phyloP scores from a whole-genome alignment of 192 early-diverging fungal genomes.

The Pecoramyces ruminantium region DNA sequence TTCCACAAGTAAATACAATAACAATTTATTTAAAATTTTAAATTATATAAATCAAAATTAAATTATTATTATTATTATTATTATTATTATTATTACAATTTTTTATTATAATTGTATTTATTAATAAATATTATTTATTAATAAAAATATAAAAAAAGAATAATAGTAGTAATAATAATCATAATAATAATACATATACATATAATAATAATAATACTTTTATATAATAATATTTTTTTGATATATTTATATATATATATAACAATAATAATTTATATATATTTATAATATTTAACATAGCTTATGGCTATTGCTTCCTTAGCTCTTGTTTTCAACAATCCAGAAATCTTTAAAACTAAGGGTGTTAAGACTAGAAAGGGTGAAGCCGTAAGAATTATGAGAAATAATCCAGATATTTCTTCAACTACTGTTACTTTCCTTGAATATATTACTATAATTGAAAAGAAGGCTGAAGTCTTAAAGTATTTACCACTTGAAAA shows the following conservation, averaged over 20 bases:
- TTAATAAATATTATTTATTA: too few species aligned
- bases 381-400: neutral
- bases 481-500: neutral
- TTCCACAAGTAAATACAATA: constrained; percentile 88
- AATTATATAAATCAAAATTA: too few species aligned
- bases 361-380: constrained; percentile 68
- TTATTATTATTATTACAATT: too few species aligned
- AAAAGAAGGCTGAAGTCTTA: neutral
- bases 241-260: too few species aligned
- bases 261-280: neutral
- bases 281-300: constrained; percentile 7
- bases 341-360: constrained; percentile 51
- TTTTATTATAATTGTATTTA: too few species aligned
- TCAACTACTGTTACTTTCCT: neutral
- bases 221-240: neutral
- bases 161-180: too few species aligned
- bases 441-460: neutral
- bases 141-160: too few species aligned
- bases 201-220: neutral
- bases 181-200: too few species aligned
- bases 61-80: too few species aligned
- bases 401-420: neutral
- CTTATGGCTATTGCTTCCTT: constrained; percentile 91
- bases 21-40: too few species aligned
- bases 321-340: constrained; percentile 71